Conservation (phyloP, 140 eudicot genomes). For the Stevia rebaudiana region DNA sequence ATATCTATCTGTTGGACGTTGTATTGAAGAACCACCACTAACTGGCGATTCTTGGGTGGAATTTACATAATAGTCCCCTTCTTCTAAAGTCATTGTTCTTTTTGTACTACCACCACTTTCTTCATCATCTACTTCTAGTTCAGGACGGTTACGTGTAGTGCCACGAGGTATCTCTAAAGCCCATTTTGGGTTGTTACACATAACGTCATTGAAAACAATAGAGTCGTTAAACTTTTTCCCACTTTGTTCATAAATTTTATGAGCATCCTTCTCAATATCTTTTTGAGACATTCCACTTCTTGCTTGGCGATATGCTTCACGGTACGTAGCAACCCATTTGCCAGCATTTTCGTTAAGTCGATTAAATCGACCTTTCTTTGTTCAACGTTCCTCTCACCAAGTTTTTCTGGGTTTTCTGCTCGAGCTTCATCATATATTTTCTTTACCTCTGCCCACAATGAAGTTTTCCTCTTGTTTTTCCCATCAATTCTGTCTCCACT, state of each 20-base stretch:
- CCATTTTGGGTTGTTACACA: too few species aligned
- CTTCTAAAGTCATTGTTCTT: too few species aligned
- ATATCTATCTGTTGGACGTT: too few species aligned
- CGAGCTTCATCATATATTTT: not conserved
- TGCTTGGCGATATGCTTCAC: not conserved
- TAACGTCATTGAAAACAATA: too few species aligned
- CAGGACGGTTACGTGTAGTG: too few species aligned
- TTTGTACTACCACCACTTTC: too few species aligned
- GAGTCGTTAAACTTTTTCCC: too few species aligned
- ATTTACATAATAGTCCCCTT: too few species aligned
- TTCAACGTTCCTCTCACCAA: not conserved
- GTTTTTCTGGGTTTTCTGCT: too few species aligned
- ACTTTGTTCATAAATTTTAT: not conserved
- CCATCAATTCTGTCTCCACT: not conserved
- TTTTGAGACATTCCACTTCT: not conserved
- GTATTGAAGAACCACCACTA: too few species aligned
- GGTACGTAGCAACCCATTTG: not conserved
- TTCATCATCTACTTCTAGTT: not conserved
- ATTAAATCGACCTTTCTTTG: not conserved
- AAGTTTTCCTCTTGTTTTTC: not conserved
- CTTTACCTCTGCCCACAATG: not conserved
- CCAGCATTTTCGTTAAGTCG: not conserved
- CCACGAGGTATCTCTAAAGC: not conserved
- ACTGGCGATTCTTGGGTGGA: too few species aligned
- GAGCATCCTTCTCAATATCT: not conserved